Percentiles rank a stretch among this genome's conserved stretches.
These are phyloP conservation scores for Urtica urens DNA, from an alignment of 306 rosid species.

Conservation along the genomic window DNA sequence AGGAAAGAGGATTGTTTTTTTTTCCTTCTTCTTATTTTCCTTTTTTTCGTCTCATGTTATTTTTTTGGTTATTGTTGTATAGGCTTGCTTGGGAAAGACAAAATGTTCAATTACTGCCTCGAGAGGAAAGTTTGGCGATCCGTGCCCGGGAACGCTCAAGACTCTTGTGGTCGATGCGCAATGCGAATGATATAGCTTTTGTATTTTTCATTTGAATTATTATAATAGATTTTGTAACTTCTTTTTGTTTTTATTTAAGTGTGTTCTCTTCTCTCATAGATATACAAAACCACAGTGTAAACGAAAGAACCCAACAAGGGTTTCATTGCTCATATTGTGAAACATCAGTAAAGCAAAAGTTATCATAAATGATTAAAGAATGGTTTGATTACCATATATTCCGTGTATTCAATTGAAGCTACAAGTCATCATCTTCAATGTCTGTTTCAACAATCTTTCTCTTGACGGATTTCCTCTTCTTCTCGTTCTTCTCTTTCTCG, in stretches of 20 bases:
- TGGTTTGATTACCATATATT: too few relatives aligned
- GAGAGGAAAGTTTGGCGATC: slow-evolving; percentile 26
- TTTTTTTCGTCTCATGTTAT: background rate
- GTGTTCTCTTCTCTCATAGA: background rate
- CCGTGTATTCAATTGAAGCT: too few relatives aligned
- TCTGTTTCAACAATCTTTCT: slow-evolving; percentile 17
- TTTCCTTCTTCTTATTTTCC: background rate
- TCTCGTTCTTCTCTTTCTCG: slow-evolving; percentile 30
- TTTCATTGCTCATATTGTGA: background rate
- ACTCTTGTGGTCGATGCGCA: slow-evolving; percentile 34
- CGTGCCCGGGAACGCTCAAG: slow-evolving; percentile 27
- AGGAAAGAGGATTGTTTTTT: background rate
- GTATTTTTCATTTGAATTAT: too few relatives aligned
- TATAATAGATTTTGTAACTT: too few relatives aligned
- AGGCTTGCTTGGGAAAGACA: slow-evolving; percentile 37
- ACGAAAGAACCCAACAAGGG: too few relatives aligned
- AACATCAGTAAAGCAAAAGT: too few relatives aligned
- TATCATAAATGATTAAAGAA: background rate
- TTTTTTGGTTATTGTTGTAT: slow-evolving; percentile 2
- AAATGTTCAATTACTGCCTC: slow-evolving; percentile 27
- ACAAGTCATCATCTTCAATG: too few relatives aligned
- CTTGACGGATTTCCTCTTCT: slow-evolving; percentile 29
- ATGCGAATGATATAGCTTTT: slow-evolving; percentile 23
- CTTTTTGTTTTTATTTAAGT: too few relatives aligned
- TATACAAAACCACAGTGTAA: too few relatives aligned